These are phyloP conservation scores for Eucalyptus marginata DNA, from an alignment of 345 rosid genomes.

Conservation along the genomic window DNA sequence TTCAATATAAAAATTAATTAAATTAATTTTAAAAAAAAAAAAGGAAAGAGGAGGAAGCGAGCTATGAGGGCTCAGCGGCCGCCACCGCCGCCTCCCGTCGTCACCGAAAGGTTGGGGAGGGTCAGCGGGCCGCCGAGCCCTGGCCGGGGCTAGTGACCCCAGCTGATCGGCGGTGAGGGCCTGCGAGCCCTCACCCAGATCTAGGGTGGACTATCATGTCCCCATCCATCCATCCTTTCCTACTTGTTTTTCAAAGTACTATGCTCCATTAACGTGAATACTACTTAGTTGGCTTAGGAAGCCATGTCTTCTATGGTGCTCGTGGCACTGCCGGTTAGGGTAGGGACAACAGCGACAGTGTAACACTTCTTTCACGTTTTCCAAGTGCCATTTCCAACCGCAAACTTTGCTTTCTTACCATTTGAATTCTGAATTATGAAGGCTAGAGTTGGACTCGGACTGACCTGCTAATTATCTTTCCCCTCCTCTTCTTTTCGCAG, in stretches of 20 bases:
- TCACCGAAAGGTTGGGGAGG: too few relatives aligned
- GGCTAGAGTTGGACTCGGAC: not conserved
- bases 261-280: not conserved
- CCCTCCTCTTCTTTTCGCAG: not conserved
- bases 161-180: fast-evolving
- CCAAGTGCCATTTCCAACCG: too few relatives aligned
- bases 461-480: not conserved
- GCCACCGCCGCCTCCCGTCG: fast-evolving
- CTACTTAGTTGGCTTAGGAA: not conserved
- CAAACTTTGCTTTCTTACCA: not conserved
- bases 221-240: too few relatives aligned
- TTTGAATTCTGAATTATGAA: not conserved
- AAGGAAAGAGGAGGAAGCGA: too few relatives aligned
- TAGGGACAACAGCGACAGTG: not conserved
- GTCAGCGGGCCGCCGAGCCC: too few relatives aligned
- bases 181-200: too few relatives aligned
- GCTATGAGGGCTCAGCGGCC: too few relatives aligned
- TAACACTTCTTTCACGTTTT: not conserved
- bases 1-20: too few relatives aligned
- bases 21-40: too few relatives aligned
- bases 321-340: not conserved
- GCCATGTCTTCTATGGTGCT: not conserved
- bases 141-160: too few relatives aligned
- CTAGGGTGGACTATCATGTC: too few relatives aligned
- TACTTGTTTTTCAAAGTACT: too few relatives aligned